Conservation (phyloP, 2,329 filamentous ascomycete genomes). For the Teratosphaeria gauchensis region DNA sequence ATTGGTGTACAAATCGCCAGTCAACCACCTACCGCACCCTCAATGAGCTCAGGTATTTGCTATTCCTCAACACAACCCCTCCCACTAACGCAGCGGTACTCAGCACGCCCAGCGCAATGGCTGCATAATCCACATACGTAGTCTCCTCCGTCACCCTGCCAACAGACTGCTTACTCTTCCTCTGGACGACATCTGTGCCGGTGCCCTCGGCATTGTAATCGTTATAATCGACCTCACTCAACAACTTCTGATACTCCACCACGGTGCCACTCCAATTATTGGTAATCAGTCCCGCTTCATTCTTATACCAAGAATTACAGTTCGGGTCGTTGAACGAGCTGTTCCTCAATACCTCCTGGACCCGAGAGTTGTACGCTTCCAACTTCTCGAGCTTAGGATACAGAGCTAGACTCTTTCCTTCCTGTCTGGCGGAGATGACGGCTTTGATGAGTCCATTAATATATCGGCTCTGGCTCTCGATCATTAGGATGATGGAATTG, state of each 20-base stretch:
- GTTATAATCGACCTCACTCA: conserved; percentile 34
- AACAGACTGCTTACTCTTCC: conserved; percentile 28
- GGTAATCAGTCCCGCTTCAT: conserved; percentile 43
- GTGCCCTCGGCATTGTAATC: conserved; percentile 35
- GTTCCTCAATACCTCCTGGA: conserved; percentile 36
- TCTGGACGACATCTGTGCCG: conserved; percentile 24
- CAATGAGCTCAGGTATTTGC: conserved; percentile 14
- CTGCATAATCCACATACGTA: conserved; percentile 28
- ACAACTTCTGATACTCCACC: conserved; percentile 44
- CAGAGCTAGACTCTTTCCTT: conserved; percentile 35
- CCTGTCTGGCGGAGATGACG: conserved; percentile 37
- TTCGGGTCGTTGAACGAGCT: conserved; percentile 45
- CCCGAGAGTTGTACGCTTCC: conserved; percentile 35
- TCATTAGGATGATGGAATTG: conserved; percentile 48
- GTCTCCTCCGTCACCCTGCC: conserved; percentile 39
- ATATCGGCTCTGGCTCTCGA: conserved; percentile 48
- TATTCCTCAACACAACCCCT: conserved; percentile 38
- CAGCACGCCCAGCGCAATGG: conserved; percentile 28
- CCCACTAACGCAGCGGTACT: conserved; percentile 29
- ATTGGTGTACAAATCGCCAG: too few species aligned
- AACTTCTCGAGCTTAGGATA: conserved; percentile 33
- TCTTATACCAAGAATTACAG: conserved; percentile 50
- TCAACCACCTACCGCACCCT: conserved; percentile 8
- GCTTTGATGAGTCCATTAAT: conserved; percentile 41
- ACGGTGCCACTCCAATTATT: conserved; percentile 49